Percentiles rank a stretch among this genome's conserved stretches.
These are phyloP conservation scores for Backusella tuberculispora DNA, from an alignment of 192 early-diverging fungal species.

Conservation along the genomic window DNA sequence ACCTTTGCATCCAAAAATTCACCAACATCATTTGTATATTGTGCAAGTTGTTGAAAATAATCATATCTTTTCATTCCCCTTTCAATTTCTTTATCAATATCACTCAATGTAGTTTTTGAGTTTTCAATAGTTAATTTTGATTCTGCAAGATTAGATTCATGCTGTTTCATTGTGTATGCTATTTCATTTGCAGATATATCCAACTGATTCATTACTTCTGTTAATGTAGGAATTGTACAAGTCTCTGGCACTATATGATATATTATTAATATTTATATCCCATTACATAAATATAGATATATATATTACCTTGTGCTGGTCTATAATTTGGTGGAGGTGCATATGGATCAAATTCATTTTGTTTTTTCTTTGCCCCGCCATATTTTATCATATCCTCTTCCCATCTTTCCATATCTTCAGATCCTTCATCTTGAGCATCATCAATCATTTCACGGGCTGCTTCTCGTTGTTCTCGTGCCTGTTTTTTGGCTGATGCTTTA, in stretches of 20 bases:
- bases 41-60: slow-evolving; percentile 55
- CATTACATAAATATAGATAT: slow-evolving; percentile 18
- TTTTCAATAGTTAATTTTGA: slow-evolving; percentile 40
- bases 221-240: slow-evolving; percentile 44
- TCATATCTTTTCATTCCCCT: slow-evolving; percentile 48
- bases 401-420: slow-evolving; percentile 58
- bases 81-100: slow-evolving; percentile 46
- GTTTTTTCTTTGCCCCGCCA: slow-evolving; percentile 42
- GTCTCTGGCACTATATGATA: slow-evolving; percentile 48
- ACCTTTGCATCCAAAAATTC: slow-evolving; percentile 62
- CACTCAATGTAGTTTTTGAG: slow-evolving; percentile 28
- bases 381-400: slow-evolving; percentile 58
- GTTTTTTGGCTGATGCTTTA: slow-evolving; percentile 46
- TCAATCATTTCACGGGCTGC: slow-evolving; percentile 56
- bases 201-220: slow-evolving; percentile 40
- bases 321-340: slow-evolving; percentile 24
- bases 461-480: slow-evolving; percentile 42
- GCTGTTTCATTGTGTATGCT: slow-evolving; percentile 32
- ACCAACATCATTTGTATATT: slow-evolving; percentile 51
- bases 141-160: slow-evolving; percentile 46
- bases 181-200: slow-evolving; percentile 36
- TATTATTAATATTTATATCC: no score
- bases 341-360: slow-evolving; percentile 31
- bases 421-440: slow-evolving; percentile 54
- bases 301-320: slow-evolving; percentile 29